Conservation (phyloP, 257 asterid genomes). For the Nicotiana noctiflora region DNA sequence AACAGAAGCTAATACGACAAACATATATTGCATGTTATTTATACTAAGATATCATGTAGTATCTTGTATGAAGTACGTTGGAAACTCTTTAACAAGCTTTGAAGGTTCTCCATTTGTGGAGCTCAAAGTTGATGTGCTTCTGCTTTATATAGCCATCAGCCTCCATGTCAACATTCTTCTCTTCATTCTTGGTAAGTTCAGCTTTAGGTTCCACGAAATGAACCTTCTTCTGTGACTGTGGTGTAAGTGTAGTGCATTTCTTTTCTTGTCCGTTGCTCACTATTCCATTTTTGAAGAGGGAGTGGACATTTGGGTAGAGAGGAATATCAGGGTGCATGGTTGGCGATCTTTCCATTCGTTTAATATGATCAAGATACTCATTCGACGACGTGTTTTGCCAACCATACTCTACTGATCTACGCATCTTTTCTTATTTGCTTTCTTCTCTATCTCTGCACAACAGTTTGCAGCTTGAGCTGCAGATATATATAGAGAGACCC, state of each 20-base stretch:
- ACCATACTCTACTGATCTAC: background rate
- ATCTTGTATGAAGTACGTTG: background rate
- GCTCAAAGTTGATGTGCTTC: slow-evolving; percentile 47
- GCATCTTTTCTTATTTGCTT: background rate
- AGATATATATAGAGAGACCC: background rate
- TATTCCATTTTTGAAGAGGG: background rate
- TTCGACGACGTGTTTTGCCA: background rate
- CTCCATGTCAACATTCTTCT: slow-evolving; percentile 27
- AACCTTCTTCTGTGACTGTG: slow-evolving; percentile 39
- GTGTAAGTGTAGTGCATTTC: slow-evolving; percentile 6
- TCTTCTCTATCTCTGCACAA: background rate
- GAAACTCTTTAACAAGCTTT: slow-evolving; percentile 12
- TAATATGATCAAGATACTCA: slow-evolving; percentile 22
- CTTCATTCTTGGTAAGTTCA: slow-evolving; percentile 13
- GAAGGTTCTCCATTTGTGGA: slow-evolving; percentile 30
- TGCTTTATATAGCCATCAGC: slow-evolving; percentile 56
- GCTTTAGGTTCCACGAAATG: slow-evolving; percentile 26
- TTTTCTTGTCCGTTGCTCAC: background rate
- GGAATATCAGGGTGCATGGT: slow-evolving; percentile 17
- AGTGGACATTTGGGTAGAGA: slow-evolving; percentile 10
- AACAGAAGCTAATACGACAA: background rate
- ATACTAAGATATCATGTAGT: background rate
- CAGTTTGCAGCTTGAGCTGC: background rate
- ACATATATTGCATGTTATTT: background rate
- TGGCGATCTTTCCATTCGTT: slow-evolving; percentile 32